Percentiles rank a stretch among this genome's conserved stretches.
These are phyloP conservation scores for Termitomyces heimii DNA, from an alignment of 768 basidiomycete species.

Conservation along the genomic window DNA sequence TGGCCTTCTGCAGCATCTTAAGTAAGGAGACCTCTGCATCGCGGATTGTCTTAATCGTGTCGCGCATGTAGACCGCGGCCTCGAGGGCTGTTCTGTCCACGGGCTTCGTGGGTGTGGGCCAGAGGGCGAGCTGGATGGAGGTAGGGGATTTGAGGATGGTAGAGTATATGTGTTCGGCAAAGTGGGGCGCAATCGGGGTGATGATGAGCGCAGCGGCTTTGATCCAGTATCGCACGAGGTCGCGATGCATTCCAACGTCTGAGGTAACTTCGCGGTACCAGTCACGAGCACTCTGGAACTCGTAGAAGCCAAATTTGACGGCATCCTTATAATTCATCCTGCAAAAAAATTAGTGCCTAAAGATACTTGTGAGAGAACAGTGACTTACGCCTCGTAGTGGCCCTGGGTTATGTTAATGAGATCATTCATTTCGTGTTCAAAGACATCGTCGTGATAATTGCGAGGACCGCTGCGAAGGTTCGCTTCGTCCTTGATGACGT, in stretches of 20 bases:
- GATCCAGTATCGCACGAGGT: constrained; percentile 85
- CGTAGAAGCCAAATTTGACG: constrained; percentile 92
- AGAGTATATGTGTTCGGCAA: constrained; percentile 87
- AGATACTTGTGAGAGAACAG: neutral
- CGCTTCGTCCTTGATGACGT: constrained; percentile 68
- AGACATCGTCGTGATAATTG: constrained; percentile 84
- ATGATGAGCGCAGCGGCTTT: constrained; percentile 73
- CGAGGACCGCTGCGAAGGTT: constrained; percentile 70
- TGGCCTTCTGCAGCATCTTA: constrained; percentile 77
- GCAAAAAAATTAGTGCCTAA: neutral
- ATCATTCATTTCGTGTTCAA: constrained; percentile 87
- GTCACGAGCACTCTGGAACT: constrained; percentile 85
- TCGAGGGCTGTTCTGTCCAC: constrained; percentile 67
- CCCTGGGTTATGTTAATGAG: constrained; percentile 77
- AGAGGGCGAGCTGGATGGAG: constrained; percentile 78
- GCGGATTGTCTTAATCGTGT: constrained; percentile 85
- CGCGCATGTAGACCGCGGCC: constrained; percentile 80
- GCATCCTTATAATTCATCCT: constrained; percentile 97
- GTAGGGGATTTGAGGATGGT: constrained; percentile 63
- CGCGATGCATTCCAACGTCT: constrained; percentile 87
- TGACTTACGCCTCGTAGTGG: constrained; percentile 72
- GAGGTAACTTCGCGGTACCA: constrained; percentile 94
- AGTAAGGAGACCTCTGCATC: constrained; percentile 77
- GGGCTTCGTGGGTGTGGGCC: constrained; percentile 62
- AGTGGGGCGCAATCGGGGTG: constrained; percentile 89